phyloP scores from a whole-genome alignment of 768 basidiomycete genomes.

The Tephrocybe sp. region DNA sequence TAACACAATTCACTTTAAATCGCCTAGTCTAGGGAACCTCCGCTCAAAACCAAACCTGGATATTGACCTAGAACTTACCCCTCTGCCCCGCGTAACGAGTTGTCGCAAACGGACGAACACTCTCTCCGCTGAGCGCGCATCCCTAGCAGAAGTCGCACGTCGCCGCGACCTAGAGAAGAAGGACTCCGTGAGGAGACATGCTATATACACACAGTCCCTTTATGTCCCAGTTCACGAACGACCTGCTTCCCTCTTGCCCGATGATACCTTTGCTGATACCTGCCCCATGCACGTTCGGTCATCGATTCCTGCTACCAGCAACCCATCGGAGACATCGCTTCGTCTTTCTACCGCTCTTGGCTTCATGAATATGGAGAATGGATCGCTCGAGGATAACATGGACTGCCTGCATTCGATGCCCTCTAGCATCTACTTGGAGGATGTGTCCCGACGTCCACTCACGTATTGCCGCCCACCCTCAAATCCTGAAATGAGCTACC shows the following conservation, averaged over 20 bases:
- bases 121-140: conserved; percentile 17
- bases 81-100: conserved; percentile 19
- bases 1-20: conserved; percentile 10
- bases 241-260: not conserved
- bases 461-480: conserved; percentile 11
- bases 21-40: conserved; percentile 15
- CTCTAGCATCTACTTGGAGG: conserved; percentile 24
- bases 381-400: not conserved
- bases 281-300: conserved; percentile 6
- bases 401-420: conserved; percentile 20
- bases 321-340: not conserved
- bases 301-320: conserved; percentile 1
- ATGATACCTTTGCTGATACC: not conserved
- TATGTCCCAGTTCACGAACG: conserved; percentile 25
- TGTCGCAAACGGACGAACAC: conserved; percentile 26
- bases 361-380: conserved; percentile 11
- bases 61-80: conserved; percentile 2
- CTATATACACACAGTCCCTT: conserved; percentile 34
- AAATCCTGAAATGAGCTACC: conserved; percentile 1
- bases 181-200: conserved; percentile 32
- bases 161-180: conserved; percentile 7
- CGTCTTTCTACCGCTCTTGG: too few relatives aligned
- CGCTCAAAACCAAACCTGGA: conserved; percentile 10
- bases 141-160: not conserved
- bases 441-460: conserved; percentile 7